Evolutionary conservation across 1,284 basidiomycete species (phyloP).

Genomic region (Kwoniella shivajii): DNA sequence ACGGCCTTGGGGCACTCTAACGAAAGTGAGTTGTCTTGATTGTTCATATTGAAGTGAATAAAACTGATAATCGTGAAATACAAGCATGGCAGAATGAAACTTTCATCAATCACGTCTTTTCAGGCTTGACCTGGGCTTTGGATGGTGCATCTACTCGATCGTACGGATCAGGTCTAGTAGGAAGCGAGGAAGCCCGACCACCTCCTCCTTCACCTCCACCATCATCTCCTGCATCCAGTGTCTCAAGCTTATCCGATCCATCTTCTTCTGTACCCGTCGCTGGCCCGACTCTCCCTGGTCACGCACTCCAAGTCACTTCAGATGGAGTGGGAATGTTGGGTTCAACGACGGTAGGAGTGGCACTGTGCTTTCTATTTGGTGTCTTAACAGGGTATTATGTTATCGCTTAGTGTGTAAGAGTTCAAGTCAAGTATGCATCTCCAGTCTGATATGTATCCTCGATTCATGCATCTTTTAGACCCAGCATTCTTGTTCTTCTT

Average conservation of each 20-base stretch:
- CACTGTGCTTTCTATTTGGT: background rate
- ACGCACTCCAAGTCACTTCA: background rate
- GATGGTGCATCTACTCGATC: conserved; percentile 56
- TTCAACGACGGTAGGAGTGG: background rate
- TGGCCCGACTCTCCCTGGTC: background rate
- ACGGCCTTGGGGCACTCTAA: conserved; percentile 74
- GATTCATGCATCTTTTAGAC: too few species aligned
- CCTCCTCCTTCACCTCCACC: background rate
- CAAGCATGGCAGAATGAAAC: conserved; percentile 59
- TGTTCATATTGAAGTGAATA: background rate
- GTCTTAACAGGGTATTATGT: background rate
- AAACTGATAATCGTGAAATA: background rate
- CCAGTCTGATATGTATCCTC: too few species aligned
- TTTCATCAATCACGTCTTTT: conserved; percentile 69
- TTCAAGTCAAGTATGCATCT: too few species aligned
- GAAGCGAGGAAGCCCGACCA: conserved; percentile 23
- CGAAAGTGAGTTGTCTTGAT: conserved; percentile 55
- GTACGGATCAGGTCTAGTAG: conserved; percentile 46
- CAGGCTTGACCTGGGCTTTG: conserved; percentile 70
- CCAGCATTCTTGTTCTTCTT: too few species aligned
- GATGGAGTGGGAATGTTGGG: background rate
- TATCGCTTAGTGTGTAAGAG: too few species aligned
- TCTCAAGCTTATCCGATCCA: too few species aligned
- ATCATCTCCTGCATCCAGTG: background rate
- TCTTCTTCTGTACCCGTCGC: too few species aligned